Conservation (phyloP, 192 early-diverging fungal genomes). For the Phycomyces blakesleeanus region DNA sequence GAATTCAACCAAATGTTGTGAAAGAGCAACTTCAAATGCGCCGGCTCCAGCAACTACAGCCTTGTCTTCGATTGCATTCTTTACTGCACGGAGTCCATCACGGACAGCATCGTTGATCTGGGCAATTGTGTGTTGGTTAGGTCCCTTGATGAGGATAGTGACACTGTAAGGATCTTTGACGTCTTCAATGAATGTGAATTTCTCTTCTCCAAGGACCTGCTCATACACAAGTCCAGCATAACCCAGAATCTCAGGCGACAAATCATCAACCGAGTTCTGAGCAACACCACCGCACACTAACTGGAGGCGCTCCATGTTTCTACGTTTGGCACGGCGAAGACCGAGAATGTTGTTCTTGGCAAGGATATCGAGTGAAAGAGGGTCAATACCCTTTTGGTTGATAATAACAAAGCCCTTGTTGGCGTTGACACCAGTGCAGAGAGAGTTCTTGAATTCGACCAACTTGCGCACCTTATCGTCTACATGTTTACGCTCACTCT, state of each 20-base stretch:
- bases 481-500: conserved; percentile 94
- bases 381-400: conserved; percentile 99
- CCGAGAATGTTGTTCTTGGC: conserved; percentile 95
- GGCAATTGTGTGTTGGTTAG: conserved; percentile 87
- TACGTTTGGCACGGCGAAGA: conserved; percentile 93
- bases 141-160: conserved; percentile 92
- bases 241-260: conserved; percentile 79
- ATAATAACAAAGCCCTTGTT: conserved; percentile 91
- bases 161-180: conserved; percentile 85
- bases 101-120: conserved; percentile 98
- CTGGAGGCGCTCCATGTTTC: conserved; percentile 99
- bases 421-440: conserved; percentile 78
- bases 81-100: conserved; percentile 96
- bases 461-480: conserved; percentile 93
- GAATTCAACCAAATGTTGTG: conserved; percentile 81
- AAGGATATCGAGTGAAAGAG: conserved; percentile 92
- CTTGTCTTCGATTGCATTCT: conserved; percentile 96
- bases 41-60: conserved; percentile 90
- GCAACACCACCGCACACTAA: conserved; percentile 91
- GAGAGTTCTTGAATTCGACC: conserved; percentile 94
- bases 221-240: conserved; percentile 93
- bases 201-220: conserved; percentile 93
- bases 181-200: conserved; percentile 98
- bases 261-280: conserved; percentile 98
- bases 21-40: conserved; percentile 91